phyloP scores from a whole-genome alignment of 345 rosid species.

The Populus deltoides region DNA sequence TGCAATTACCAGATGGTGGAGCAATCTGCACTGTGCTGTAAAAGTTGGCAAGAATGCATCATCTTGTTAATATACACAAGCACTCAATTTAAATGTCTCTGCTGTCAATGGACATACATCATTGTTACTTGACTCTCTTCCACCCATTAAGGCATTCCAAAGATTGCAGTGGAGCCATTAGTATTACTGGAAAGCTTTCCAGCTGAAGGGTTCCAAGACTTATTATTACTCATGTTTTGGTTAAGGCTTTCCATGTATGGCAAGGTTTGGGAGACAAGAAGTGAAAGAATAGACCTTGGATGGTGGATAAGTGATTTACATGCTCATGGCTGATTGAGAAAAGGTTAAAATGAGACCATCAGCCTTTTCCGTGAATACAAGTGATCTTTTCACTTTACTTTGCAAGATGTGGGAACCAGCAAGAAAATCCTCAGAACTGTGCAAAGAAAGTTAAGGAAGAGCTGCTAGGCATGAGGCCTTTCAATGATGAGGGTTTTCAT shows the following conservation, averaged over 20 bases:
- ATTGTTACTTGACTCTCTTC: conserved; percentile 11
- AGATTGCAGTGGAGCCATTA: conserved; percentile 6
- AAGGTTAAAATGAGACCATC: conserved; percentile 3
- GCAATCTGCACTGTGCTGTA: neutral
- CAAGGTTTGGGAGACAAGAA: neutral
- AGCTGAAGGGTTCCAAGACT: conserved; percentile 16
- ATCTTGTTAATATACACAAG: neutral
- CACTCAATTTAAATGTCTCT: conserved; percentile 10
- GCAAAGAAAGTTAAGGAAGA: neutral
- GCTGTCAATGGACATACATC: conserved; percentile 9
- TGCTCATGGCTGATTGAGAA: conserved; percentile 2
- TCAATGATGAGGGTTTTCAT: neutral
- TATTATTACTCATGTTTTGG: conserved; percentile 16
- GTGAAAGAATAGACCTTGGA: neutral
- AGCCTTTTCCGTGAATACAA: conserved; percentile 13
- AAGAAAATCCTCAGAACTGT: conserved; percentile 7
- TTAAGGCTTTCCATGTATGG: conserved; percentile 2
- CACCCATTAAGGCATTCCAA: conserved; percentile 17
- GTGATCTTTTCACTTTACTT: conserved; percentile 1
- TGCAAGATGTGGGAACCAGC: conserved; percentile 6
- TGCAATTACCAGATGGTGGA: neutral
- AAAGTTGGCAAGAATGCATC: neutral
- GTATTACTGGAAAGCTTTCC: conserved; percentile 22
- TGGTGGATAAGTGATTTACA: conserved; percentile 13
- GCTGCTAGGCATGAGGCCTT: conserved; percentile 2